phyloP scores from a whole-genome alignment of 2,329 filamentous ascomycete genomes.

The Aspergillus sp. region DNA sequence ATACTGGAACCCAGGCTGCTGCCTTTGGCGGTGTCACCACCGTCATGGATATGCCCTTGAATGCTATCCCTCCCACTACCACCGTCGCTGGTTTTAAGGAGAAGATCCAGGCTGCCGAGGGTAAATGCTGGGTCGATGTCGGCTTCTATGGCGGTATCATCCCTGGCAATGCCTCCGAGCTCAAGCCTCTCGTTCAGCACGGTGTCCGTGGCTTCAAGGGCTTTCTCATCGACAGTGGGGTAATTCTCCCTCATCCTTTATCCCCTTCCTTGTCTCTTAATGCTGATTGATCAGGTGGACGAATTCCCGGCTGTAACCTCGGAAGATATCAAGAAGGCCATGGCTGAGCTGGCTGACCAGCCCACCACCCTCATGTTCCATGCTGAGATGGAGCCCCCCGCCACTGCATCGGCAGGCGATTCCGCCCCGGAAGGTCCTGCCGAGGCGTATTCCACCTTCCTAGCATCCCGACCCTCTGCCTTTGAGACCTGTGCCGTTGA shows the following conservation, averaged over 20 bases:
- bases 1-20: constrained; percentile 87
- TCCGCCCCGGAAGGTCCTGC: constrained; percentile 75
- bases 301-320: constrained; percentile 92
- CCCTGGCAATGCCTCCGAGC: constrained; percentile 76
- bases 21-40: constrained; percentile 96
- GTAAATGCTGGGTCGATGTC: constrained; percentile 97
- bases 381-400: constrained; percentile 94
- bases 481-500: constrained; percentile 91
- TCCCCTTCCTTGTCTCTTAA: not conserved
- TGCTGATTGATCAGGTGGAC: constrained; percentile 61
- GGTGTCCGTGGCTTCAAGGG: constrained; percentile 96
- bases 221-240: constrained; percentile 93
- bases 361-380: constrained; percentile 98
- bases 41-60: constrained; percentile 95
- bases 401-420: constrained; percentile 46
- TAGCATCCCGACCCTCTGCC: constrained; percentile 79
- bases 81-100: constrained; percentile 75
- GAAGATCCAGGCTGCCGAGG: constrained; percentile 77
- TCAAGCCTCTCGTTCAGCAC: constrained; percentile 74
- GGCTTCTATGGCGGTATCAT: constrained; percentile 95
- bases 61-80: constrained; percentile 93
- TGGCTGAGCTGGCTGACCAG: constrained; percentile 72
- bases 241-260: constrained; percentile 44
- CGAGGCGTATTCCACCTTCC: constrained; percentile 80
- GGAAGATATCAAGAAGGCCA: constrained; percentile 71